Evolutionary conservation across 2,329 filamentous ascomycete species (phyloP), one percentile per base, ranked within the genome.

Genomic region (Septoria petroselini): DNA sequence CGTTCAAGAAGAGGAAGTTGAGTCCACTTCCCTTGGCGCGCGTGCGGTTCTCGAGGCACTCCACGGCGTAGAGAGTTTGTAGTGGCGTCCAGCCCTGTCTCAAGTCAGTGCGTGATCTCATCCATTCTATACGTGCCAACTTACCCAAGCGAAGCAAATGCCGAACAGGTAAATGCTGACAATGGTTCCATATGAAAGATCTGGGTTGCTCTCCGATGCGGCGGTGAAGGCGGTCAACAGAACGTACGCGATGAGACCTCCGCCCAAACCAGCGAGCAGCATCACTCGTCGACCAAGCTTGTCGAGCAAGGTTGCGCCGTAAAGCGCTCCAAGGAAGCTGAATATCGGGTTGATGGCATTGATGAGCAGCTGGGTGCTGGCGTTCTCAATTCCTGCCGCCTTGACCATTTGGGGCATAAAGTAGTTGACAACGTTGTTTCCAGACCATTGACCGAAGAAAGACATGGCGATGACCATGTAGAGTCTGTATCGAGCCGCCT

Each of bases 401-500:
- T 67, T 61, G 39, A 70, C 55, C 68, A 70, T 69, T 23, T 50
- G 61, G 0, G 64, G 59, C 62, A 69, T 62, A 47, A 66, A 65
- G 43, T 64, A 65, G 3, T 35, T 62, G 0, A 70, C 66, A 5
- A 70, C 69, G 18, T 68, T 69, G 58, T 71, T 71, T 1, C 70
- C 70, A 4, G 55, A 62, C 67, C 67, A 70, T 51, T 73, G 70
- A 1, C 70, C 70, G 33, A 71, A 73, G 55, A 70, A 71, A 1
- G 68, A 64, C 68, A 72, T 71, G 8, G 61, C 60, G 9, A 72
- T 68, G 4, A 71, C 69, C 61, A 70, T 66, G 47, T 62, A 62
- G 14, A 71, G 53, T 37, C 70, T 63, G 54, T 76, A 75, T 14
- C 78, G 72, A 57, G 80, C 81, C 14, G 75, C 77, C 12, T 68